Base-by-base conservation (phyloP, 139 green algal genomes). In the Chlamydomonas urium region DNA sequence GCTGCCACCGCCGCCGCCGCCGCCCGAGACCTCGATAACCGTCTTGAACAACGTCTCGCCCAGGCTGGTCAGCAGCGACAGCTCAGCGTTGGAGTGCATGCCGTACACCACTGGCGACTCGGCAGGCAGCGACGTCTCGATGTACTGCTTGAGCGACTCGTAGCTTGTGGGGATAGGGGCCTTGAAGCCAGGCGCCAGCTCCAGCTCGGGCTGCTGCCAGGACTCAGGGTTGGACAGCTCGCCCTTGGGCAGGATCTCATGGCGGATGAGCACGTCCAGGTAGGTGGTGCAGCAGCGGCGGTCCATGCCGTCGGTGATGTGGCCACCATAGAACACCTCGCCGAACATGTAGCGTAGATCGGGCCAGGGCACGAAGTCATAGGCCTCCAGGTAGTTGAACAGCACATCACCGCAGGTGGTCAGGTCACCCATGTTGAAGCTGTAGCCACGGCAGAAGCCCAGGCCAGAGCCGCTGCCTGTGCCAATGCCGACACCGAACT, bases 271-370 rank as follows among this genome's bases (percentile, higher is more conserved):
- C 38, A 93, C 87, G 67, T 93, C 83, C 53, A 96, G 77, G 79
- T 96, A 96, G 17, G 90, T 93, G 38, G 79, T 91, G 82, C 88
- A 93, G 78, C 81, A 89, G 71, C 87, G 79, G n/a, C 90, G 81
- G 82, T 96, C 90, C 87, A 96, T 93, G 77, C 75, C 79, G 68
- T 96, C 90, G 1, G 87, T 93, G 79, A 96, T 93, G 82, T 93
- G 89, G 14, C 90, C 90, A 24, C 90, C 90, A 50, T 96, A 96
- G 78, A 96, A 94, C 56, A 81, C 82, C 81, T 93, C 90, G 32
- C 90, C 90, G 75, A 93, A 93, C 88, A 93, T 92, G 86, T 93
- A 96, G 47, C 89, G 84, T 75, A 96, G 83, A 77, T 96, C 90
- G 28, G 82, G 79, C 87, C 87, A 96, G 4, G 90, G 90, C 38